These are phyloP conservation scores for Gremmenia infestans DNA, from an alignment of 2,329 filamentous ascomycete species.

Conservation along the genomic window DNA sequence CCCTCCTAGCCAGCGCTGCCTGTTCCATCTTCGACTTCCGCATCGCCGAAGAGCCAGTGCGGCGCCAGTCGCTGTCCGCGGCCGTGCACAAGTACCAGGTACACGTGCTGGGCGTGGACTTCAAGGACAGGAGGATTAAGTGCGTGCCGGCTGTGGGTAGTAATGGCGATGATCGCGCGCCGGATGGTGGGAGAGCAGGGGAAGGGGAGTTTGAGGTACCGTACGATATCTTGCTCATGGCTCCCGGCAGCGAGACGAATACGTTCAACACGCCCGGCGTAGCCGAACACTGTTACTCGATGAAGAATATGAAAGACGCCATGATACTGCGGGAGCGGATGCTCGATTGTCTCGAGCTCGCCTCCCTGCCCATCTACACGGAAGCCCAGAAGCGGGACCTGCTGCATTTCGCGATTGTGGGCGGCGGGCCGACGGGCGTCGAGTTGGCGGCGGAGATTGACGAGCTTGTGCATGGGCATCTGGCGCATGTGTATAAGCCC, in stretches of 20 bases:
- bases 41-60: constrained; percentile 40
- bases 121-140: constrained; percentile 29
- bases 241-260: constrained; percentile 41
- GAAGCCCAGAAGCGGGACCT: constrained; percentile 51
- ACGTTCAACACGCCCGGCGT: constrained; percentile 81
- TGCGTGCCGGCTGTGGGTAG: constrained; percentile 34
- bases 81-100: constrained; percentile 37
- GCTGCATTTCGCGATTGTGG: constrained; percentile 70
- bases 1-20: constrained; percentile 40
- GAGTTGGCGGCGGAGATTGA: constrained; percentile 70
- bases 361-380: constrained; percentile 54
- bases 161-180: constrained; percentile 8
- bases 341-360: constrained; percentile 62
- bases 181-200: constrained; percentile 17
- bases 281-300: constrained; percentile 71
- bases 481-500: constrained; percentile 56
- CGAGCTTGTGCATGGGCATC: constrained; percentile 64
- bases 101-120: constrained; percentile 35
- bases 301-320: constrained; percentile 78
- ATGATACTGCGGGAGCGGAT: constrained; percentile 60
- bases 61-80: constrained; percentile 31
- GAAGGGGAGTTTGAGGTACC: constrained; percentile 32
- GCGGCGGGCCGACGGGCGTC: constrained; percentile 64
- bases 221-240: constrained; percentile 39
- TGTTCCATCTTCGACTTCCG: constrained; percentile 41